Base-by-base conservation (phyloP, 2,329 filamentous ascomycete genomes). In the Monosporascus sp. region DNA sequence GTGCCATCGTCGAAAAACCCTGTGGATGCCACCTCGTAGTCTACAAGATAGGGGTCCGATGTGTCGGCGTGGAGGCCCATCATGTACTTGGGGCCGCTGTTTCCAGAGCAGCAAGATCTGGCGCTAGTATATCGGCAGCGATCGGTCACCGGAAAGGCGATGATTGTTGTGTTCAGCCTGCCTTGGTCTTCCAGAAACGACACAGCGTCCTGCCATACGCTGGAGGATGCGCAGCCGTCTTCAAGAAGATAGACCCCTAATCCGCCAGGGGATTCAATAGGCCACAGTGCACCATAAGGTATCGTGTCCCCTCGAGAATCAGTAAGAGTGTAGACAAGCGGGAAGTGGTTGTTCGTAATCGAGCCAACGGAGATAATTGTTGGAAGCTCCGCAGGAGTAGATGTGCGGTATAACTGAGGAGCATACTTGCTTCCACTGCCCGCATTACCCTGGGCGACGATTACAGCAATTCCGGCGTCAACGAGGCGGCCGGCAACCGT, bases 331-430 rank as follows among this genome's bases (percentile, higher is more conserved):
- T 62, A 63, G 3, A 55, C 55, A 35, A 60, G 55, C 1, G 60
- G 61, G 40, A 56, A 59, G 17, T 55, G 50, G 11, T 18, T 48
- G 38, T 57, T 62, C 5, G 53, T 57, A 15, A 63, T 51, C 14
- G 60, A 56, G 11, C 59, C 63, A 5, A 66, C 60, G 7, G 58
- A 59, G 38, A 65, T 58, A 20, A 58, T 45, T 9, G 48, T 45
- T 7, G 57, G 47, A 8, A 57, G 48, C 37, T 59, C 62, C 37
- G 52, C 56, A 4, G 58, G 56, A 18, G 51, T 57, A 15, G 55
- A 52, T 22, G 54, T 58, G 37, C 54, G 55, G 24, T 58, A 61
- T 11, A 59, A 40, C 6, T 58, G 54, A n/a, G 55, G 51, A 14
- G 50, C 55, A 38, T 55, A 55, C 37, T 57, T 56, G 51, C 56